Percentiles rank a stretch among this genome's conserved stretches.
These are phyloP conservation scores for Penicillium aurantiogriseum DNA, from an alignment of 2,329 filamentous ascomycete species.

Conservation along the genomic window DNA sequence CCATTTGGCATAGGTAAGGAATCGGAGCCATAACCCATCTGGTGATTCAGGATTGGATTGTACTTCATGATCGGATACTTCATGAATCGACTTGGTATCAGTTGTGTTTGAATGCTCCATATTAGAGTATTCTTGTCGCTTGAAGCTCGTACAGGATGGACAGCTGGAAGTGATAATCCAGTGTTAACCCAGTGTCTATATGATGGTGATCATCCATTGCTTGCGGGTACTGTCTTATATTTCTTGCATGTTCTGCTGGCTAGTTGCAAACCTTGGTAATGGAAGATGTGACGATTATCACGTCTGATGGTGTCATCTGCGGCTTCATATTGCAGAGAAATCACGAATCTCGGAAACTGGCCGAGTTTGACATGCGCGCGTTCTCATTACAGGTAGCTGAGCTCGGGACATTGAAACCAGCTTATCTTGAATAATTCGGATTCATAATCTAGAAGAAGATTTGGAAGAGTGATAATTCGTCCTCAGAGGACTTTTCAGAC, in stretches of 20 bases:
- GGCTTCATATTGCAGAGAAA: background rate
- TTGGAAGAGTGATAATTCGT: background rate
- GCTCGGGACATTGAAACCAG: background rate
- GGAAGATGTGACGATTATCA: constrained; percentile 8
- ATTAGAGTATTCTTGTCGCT: background rate
- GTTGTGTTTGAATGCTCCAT: background rate
- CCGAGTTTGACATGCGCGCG: background rate
- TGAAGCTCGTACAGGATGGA: background rate
- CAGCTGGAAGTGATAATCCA: background rate
- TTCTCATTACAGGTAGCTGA: background rate
- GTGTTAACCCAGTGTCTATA: background rate
- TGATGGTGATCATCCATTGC: background rate
- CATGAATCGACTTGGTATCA: background rate
- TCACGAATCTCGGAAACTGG: background rate
- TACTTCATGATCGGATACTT: background rate
- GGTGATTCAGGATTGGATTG: background rate
- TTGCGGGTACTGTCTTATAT: background rate
- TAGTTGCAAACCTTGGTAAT: background rate
- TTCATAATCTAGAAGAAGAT: background rate
- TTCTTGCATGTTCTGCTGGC: background rate
- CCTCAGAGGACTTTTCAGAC: too few relatives aligned
- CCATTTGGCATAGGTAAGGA: constrained; percentile 14
- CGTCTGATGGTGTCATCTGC: constrained; percentile 8
- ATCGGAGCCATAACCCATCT: constrained; percentile 14
- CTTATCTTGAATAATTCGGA: background rate